Evolutionary conservation across 805 yeast genomes (phyloP), one percentile per base, ranked within the genome.

Genomic region (Candida succiphila): DNA sequence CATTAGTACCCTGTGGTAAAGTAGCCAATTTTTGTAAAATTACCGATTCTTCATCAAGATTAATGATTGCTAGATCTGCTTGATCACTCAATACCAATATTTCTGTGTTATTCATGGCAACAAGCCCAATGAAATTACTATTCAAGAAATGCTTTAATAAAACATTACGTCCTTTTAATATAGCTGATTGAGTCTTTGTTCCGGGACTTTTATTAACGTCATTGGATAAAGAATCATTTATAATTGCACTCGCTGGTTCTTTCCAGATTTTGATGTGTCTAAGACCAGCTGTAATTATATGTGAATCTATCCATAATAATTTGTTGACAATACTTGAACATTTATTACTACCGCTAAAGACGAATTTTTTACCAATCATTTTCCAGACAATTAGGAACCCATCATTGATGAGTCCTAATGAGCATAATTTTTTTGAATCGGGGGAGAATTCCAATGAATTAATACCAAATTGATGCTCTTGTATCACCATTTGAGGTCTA

Each of bases 381-480:
- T 52, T 61, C 88, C 89, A 81, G 7, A 82, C 52, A 42, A 73
- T 69, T 10, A 81, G 46, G 37, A 65, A 77, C 1, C 88, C 86
- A 49, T 81, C 92, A 42, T 75, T 77, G 3, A 75, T 58, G n/a
- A 71, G 56, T 0, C 89, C 89, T 31, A 79, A 52, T 8, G 85
- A 75, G 23, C 79, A 69, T 23, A 81, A 52, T 35, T 49, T 60
- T 27, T 53, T 59, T 33, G 79, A 76, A 39, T 75, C 72, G 0
- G 75, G 73, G 0, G 83, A 71, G 47, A 81, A 81, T 16, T 59
- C 53, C 14, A 81, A 43, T 7, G 61, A 56, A 25, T 67, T 60
- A 14, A 81, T 63, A 0, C 88, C 89, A 52, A 75, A 81, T 10
- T 68, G 61, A 51, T 81, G 92, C 39, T 78, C 86, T 34, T 62